Evolutionary conservation across 2,329 filamentous ascomycete genomes (phyloP).

Genomic region (Aspergillus oerlinghausenensis): DNA sequence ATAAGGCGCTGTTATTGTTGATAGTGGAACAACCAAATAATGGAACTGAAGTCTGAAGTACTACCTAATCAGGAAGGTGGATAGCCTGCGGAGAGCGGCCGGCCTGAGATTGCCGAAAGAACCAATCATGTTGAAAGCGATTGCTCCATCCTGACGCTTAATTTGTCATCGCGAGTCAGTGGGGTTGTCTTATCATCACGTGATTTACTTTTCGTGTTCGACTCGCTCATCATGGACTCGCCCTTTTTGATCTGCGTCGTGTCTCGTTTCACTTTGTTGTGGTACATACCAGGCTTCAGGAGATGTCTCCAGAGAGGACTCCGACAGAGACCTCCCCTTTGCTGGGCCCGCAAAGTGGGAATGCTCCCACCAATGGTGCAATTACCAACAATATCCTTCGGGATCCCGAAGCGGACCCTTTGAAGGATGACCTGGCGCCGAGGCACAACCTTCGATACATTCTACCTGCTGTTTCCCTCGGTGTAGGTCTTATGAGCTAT

Average conservation of each 20-base stretch:
- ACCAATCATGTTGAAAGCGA: background rate
- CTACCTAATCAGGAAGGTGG: background rate
- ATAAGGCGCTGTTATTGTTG: background rate
- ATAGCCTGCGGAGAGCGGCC: background rate
- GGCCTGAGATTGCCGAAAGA: background rate
- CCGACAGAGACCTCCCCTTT: conserved; percentile 45
- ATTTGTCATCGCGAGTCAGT: conserved; percentile 3
- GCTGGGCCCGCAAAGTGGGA: conserved; percentile 29
- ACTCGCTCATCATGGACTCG: background rate
- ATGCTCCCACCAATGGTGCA: conserved; percentile 19
- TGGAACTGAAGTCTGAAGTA: background rate
- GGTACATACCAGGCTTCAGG: conserved; percentile 1
- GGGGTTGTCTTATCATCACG: conserved; percentile 17
- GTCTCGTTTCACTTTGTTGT: background rate
- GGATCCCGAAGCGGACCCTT: conserved; percentile 15
- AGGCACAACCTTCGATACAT: conserved; percentile 53
- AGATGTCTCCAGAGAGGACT: conserved; percentile 21
- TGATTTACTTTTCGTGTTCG: conserved; percentile 3
- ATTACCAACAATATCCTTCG: conserved; percentile 13
- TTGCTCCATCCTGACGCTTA: background rate
- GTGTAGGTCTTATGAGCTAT: conserved; percentile 42
- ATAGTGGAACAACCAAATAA: background rate
- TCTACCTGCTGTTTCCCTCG: conserved; percentile 57
- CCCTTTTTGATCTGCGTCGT: conserved; percentile 3
- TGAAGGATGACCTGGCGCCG: conserved; percentile 42